phyloP scores from a whole-genome alignment of 306 rosid species.

The Cyamopsis tetragonoloba region DNA sequence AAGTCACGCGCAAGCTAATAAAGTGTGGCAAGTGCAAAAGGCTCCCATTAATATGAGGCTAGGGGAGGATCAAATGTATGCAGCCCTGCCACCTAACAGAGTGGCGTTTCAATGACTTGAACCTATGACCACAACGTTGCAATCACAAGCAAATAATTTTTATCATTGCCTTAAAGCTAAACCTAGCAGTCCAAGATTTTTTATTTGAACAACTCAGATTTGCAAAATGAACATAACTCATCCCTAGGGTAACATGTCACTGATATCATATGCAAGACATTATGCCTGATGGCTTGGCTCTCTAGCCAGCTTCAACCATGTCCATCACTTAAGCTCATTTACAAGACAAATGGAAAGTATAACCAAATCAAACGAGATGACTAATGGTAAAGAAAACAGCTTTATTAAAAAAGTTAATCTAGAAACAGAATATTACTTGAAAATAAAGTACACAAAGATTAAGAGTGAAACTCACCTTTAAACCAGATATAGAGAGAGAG shows the following conservation, averaged over 20 bases:
- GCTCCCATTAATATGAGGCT: too few species aligned
- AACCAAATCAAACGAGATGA: background rate
- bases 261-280: background rate
- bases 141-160: background rate
- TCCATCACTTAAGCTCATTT: background rate
- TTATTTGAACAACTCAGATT: conserved; percentile 5
- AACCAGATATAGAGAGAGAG: conserved; percentile 66
- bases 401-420: background rate
- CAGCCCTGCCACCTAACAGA: background rate
- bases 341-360: conserved; percentile 4
- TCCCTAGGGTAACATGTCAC: background rate
- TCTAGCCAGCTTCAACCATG: conserved; percentile 1
- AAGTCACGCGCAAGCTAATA: conserved; percentile 3
- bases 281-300: conserved; percentile 13
- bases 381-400: conserved; percentile 4
- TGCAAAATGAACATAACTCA: conserved; percentile 7
- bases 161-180: background rate
- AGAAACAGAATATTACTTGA: background rate
- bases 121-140: background rate
- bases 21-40: background rate
- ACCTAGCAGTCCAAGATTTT: background rate
- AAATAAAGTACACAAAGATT: conserved; percentile 3
- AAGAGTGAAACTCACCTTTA: conserved; percentile 51
- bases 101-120: background rate
- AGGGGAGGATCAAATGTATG: background rate